Percentiles rank a stretch among this genome's conserved stretches.
phyloP scores from a whole-genome alignment of 2,329 filamentous ascomycete species.

The Microascus cirrosus region DNA sequence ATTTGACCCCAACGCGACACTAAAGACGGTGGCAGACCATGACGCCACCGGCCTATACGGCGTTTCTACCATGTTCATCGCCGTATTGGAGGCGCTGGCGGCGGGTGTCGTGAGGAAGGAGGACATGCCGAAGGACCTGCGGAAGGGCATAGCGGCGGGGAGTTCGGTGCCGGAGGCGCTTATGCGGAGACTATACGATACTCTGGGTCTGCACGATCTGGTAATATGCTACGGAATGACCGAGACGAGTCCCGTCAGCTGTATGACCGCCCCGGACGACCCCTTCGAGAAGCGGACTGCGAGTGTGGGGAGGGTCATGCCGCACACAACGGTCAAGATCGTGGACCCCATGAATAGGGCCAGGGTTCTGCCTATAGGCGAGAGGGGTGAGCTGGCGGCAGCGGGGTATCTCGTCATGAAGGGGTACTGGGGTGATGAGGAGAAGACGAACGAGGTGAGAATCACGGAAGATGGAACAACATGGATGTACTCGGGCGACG shows the following conservation, averaged over 20 bases:
- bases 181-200: slow-evolving; percentile 64
- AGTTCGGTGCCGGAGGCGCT: slow-evolving; percentile 73
- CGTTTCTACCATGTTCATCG: slow-evolving; percentile 89
- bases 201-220: slow-evolving; percentile 66
- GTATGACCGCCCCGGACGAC: slow-evolving; percentile 74
- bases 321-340: slow-evolving; percentile 68
- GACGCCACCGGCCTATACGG: slow-evolving; percentile 64
- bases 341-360: slow-evolving; percentile 55
- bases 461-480: slow-evolving; percentile 35
- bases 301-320: slow-evolving; percentile 70
- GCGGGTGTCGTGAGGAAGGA: slow-evolving; percentile 15
- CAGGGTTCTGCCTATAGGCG: slow-evolving; percentile 48
- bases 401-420: slow-evolving; percentile 84
- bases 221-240: slow-evolving; percentile 98
- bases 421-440: slow-evolving; percentile 73
- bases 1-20: slow-evolving; percentile 67
- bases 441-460: slow-evolving; percentile 57
- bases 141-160: slow-evolving; percentile 88
- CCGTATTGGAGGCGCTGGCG: slow-evolving; percentile 69
- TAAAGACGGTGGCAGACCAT: slow-evolving; percentile 44
- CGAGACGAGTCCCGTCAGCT: slow-evolving; percentile 68
- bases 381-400: slow-evolving; percentile 71
- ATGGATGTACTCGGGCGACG: slow-evolving; percentile 93
- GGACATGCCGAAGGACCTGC: slow-evolving; percentile 30
- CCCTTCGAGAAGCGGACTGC: slow-evolving; percentile 61